Evolutionary conservation across 2,329 filamentous ascomycete genomes (phyloP).

Genomic region (Talaromyces sp.): DNA sequence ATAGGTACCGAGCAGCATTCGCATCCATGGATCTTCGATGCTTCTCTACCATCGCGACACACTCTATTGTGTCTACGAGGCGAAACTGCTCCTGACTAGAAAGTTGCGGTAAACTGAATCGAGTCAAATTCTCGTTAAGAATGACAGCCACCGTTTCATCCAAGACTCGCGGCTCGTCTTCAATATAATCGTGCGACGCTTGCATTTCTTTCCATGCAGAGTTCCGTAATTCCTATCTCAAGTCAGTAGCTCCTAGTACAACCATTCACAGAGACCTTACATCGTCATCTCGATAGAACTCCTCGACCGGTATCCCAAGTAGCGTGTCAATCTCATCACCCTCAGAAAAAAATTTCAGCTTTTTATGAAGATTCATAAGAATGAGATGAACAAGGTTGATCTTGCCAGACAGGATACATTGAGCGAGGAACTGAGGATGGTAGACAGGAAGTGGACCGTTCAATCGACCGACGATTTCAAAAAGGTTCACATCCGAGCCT

Average conservation of each 20-base stretch:
- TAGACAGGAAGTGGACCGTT: constrained; percentile 87
- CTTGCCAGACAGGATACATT: constrained; percentile 82
- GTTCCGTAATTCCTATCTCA: constrained; percentile 35
- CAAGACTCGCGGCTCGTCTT: constrained; percentile 59
- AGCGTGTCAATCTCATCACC: constrained; percentile 78
- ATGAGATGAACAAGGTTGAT: constrained; percentile 66
- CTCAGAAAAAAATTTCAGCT: constrained; percentile 76
- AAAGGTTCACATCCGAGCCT: constrained; percentile 62
- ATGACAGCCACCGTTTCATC: constrained; percentile 65
- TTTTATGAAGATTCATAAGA: constrained; percentile 67
- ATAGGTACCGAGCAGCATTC: constrained; percentile 80
- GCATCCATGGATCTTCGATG: constrained; percentile 86
- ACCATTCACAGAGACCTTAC: neutral
- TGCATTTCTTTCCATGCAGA: constrained; percentile 47
- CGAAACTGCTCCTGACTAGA: constrained; percentile 84
- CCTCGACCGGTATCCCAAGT: constrained; percentile 55
- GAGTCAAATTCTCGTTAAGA: constrained; percentile 73
- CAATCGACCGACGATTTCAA: constrained; percentile 74
- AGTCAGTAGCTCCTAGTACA: neutral
- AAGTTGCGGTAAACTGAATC: constrained; percentile 70
- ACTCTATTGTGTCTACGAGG: constrained; percentile 78
- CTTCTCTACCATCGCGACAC: constrained; percentile 75
- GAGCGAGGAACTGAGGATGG: constrained; percentile 84
- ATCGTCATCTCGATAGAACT: constrained; percentile 43
- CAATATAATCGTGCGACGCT: constrained; percentile 53